Percentiles rank a stretch among this genome's conserved stretches.
Evolutionary conservation across 148 eudicot species (phyloP).

Genomic region (Persicaria maculosa): DNA sequence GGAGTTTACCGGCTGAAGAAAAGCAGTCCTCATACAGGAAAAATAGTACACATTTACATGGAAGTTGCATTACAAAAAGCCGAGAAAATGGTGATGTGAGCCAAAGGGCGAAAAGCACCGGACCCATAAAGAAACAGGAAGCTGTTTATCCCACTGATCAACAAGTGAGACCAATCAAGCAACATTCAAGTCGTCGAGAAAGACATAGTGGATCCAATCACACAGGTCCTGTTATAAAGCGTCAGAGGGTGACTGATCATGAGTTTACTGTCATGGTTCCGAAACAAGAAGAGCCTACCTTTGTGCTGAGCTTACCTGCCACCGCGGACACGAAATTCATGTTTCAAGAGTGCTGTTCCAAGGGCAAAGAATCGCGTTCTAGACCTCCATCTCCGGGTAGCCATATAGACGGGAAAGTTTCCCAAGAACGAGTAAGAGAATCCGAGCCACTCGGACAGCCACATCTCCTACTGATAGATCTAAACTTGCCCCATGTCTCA

Average conservation of each 20-base stretch:
- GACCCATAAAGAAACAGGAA: neutral
- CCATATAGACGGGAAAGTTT: neutral
- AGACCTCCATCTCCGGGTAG: neutral
- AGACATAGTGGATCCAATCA: neutral
- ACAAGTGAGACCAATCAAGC: too few relatives aligned
- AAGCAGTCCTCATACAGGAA: too few relatives aligned
- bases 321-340: neutral
- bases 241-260: constrained; percentile 6
- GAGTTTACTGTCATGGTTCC: neutral
- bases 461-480: neutral
- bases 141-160: too few relatives aligned
- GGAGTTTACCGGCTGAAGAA: constrained; percentile 16
- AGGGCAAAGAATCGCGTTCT: neutral
- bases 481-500: constrained; percentile 5
- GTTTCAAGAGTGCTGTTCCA: neutral
- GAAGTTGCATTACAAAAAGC: neutral
- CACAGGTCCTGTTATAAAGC: constrained; percentile 3
- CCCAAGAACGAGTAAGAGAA: neutral
- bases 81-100: neutral
- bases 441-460: neutral
- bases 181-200: too few relatives aligned
- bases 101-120: neutral
- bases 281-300: neutral
- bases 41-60: neutral
- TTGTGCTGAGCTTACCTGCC: constrained; percentile 11